Evolutionary conservation across 345 rosid species (phyloP), one percentile per base, ranked within the genome.

Genomic region (Linum trigynum): DNA sequence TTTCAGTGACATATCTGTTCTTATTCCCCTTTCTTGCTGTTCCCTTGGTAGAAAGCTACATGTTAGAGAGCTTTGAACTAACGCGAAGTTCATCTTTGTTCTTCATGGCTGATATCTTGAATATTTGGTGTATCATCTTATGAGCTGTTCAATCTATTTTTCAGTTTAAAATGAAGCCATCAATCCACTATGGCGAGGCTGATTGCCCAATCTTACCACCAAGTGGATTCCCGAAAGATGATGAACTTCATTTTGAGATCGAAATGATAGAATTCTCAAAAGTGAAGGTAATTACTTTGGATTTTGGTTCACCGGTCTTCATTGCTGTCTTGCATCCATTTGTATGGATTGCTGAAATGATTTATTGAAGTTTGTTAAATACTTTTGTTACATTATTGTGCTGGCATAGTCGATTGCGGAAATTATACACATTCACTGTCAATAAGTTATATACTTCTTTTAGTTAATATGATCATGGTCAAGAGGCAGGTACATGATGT

Each of bases 161-260:
- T 72, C 83, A 94, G 97, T 86, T 94, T 83, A 94, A 90, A 78
- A 90, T 94, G 92, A 94, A 90, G 85, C 86, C 95, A 67, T 76
- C 82, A 75, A 80, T 88, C 90, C 97, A 94, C 76, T 94, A 88
- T 80, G 90, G 86, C 0, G 99, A 94, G 90, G 87, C 63, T 8
- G 87, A 85, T 51, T 94, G 97, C 72, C 97, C 97, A 5, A 79
- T 94, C 67, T 75, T 84, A 60, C 89, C 78, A 71, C 82, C 95
- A 43, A 75, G 60, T 67, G 76, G 60, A 75, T 88, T 90, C 67
- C 99, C 96, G 7, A 84, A 84, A 80, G 97, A 90, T 6, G 88
- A 86, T 61, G 97, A 94, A 72, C 96, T 94, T 78, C 99, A 94
- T 80, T 94, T 86, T 83, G 99, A 94, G 86, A 74, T 87, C 81